Evolutionary conservation across 768 basidiomycete species (phyloP).

Genomic region (Hirschioporus abietinus): DNA sequence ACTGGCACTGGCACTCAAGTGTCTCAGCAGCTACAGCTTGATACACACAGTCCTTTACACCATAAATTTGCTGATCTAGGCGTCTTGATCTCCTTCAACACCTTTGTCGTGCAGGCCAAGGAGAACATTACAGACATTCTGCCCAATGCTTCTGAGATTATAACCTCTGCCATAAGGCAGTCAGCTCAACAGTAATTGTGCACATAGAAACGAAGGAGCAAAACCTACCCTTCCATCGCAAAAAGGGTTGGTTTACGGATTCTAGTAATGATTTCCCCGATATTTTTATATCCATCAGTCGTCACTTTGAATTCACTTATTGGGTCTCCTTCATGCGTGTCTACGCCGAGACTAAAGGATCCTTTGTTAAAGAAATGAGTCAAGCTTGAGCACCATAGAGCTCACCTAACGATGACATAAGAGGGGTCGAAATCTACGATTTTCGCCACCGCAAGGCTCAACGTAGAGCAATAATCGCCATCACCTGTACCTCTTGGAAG

Average conservation of each 20-base stretch:
- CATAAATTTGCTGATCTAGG: not conserved
- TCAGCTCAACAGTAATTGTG: not conserved
- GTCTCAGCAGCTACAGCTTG: not conserved
- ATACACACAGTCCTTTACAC: not conserved
- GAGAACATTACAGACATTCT: not conserved
- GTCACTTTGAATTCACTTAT: constrained; percentile 27
- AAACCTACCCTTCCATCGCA: constrained; percentile 29
- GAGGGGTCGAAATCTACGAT: constrained; percentile 19
- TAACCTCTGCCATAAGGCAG: not conserved
- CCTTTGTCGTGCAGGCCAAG: not conserved
- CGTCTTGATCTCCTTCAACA: not conserved
- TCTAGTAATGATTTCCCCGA: constrained; percentile 20
- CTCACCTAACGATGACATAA: constrained; percentile 25
- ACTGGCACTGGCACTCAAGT: no score
- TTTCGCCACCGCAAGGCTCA: constrained; percentile 15
- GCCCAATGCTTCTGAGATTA: not conserved
- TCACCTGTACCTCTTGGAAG: constrained; percentile 23
- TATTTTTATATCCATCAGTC: constrained; percentile 20
- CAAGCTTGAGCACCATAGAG: not conserved
- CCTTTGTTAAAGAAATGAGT: not conserved
- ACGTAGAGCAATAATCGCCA: constrained; percentile 20
- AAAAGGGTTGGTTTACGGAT: constrained; percentile 23
- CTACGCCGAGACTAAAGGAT: constrained; percentile 26
- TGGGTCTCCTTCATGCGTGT: constrained; percentile 28
- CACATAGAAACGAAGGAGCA: not conserved